Evolutionary conservation across 352 stramenopile species (phyloP).

Genomic region (Phytophthora europaea): DNA sequence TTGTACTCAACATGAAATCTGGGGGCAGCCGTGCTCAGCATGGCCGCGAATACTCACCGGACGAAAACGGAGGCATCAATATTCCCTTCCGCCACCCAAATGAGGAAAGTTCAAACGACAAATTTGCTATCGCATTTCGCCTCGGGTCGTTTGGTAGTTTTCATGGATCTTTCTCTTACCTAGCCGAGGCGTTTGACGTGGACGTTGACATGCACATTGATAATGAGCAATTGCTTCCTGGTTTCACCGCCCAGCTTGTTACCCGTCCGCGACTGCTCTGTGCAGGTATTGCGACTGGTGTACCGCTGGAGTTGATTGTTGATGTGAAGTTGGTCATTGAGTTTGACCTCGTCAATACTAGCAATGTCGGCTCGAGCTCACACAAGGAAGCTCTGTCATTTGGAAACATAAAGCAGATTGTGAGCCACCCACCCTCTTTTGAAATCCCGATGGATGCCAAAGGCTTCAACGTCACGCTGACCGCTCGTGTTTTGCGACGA

Average conservation of each 20-base stretch:
- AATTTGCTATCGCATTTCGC: slow-evolving; percentile 56
- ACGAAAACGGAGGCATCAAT: slow-evolving; percentile 42
- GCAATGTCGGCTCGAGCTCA: slow-evolving; percentile 34
- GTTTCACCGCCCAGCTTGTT: slow-evolving; percentile 42
- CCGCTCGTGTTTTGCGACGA: slow-evolving; percentile 22
- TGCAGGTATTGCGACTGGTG: slow-evolving; percentile 28
- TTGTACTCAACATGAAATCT: slow-evolving; percentile 56
- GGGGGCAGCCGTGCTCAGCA: slow-evolving; percentile 47
- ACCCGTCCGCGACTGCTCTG: slow-evolving; percentile 36
- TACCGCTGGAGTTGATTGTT: slow-evolving; percentile 29
- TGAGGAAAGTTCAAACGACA: slow-evolving; percentile 30
- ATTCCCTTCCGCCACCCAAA: slow-evolving; percentile 58
- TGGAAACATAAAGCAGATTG: slow-evolving; percentile 29
- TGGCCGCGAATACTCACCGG: slow-evolving; percentile 39
- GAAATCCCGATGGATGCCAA: slow-evolving; percentile 50
- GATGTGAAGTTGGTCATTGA: slow-evolving; percentile 39
- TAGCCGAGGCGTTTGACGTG: slow-evolving; percentile 43
- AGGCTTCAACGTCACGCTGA: slow-evolving; percentile 33
- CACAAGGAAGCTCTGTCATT: slow-evolving; percentile 42
- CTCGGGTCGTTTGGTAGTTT: slow-evolving; percentile 55
- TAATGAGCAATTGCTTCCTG: slow-evolving; percentile 60
- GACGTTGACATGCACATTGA: slow-evolving; percentile 61
- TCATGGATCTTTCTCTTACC: slow-evolving; percentile 50
- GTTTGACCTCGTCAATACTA: slow-evolving; percentile 40
- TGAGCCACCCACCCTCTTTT: slow-evolving; percentile 33